Evolutionary conservation across 106 monocot genomes (phyloP), one percentile per base, ranked within the genome.

Genomic region (Platanthera guangdongensis): DNA sequence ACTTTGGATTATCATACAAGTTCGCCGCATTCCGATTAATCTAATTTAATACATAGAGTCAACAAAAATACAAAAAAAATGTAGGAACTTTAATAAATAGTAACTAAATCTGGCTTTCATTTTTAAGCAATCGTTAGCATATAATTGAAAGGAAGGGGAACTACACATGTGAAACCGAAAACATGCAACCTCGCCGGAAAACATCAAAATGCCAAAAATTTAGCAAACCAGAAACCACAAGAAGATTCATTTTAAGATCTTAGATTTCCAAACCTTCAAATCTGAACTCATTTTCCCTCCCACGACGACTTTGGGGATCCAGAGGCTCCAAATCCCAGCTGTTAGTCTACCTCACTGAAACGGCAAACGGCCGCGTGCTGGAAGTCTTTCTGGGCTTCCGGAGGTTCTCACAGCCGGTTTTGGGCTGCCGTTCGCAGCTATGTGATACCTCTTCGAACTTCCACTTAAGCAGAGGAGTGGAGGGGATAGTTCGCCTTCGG

Each of bases 301-400:
- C 9, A 14, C 32, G 8, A 48, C 75, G 9, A 72, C 64, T 71
- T 82, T 84, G 50, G 84, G 77, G 32, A 74, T 78, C 79, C 83
- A 82, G 18, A 90, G 68, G 48, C 83, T 78, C 95, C 92, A 95
- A 51, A 95, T 80, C 76, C 86, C 86, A 14, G 92, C 86, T 4
- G 88, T 92, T 11, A 95, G 88, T 82, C 82, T 95, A n/a, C 78
- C 95, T 88, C 48, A 86, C 93, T 4, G 90, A 88, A 46, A 87
- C 81, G 3, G 63, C 51, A 69, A 57, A 65, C 32, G 68, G 73
- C 18, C 14, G 32, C 8, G 12, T 68, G 8, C 47, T 11, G 22
- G 50, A 73, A 13, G 10, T 51, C 9, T 49, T 74, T 54, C 22
- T 19, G 19, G 19, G 5, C 74, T 69, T 72, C 55, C 28, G 16